Conservation (phyloP, 2,329 filamentous ascomycete genomes). For the Geosmithia flava region DNA sequence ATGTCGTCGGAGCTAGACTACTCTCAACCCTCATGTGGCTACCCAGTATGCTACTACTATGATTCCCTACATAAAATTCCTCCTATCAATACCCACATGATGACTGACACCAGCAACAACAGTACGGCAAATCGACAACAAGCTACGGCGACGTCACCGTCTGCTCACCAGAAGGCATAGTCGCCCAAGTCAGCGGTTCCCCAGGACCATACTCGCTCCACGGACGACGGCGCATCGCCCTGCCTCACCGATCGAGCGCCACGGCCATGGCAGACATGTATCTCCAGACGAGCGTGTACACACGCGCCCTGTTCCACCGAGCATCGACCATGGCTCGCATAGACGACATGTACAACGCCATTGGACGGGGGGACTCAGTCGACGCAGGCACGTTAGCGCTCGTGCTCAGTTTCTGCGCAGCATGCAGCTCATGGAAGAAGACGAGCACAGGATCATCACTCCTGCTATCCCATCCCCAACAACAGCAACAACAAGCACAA, state of each 20-base stretch:
- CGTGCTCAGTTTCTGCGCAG: not conserved
- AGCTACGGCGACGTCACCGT: not conserved
- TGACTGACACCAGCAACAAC: too few relatives aligned
- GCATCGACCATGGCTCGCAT: not conserved
- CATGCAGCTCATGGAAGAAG: not conserved
- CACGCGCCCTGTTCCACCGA: not conserved
- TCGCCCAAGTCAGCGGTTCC: not conserved
- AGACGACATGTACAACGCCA: not conserved
- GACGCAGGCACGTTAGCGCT: not conserved
- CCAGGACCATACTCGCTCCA: too few relatives aligned
- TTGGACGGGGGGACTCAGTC: not conserved
- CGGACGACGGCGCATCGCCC: not conserved
- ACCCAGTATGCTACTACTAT: not conserved
- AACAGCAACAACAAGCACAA: not conserved
- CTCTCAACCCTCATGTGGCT: not conserved
- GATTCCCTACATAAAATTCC: not conserved
- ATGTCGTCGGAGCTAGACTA: not conserved
- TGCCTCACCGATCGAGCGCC: not conserved
- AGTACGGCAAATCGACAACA: not conserved
- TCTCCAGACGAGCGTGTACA: not conserved
- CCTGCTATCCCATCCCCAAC: not conserved
- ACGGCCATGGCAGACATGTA: not conserved
- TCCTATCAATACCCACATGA: too few relatives aligned
- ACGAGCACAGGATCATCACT: not conserved
- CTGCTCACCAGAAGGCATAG: not conserved